Base-by-base conservation (phyloP, 2,329 filamentous ascomycete genomes). In the Aspergillus chevalieri region DNA sequence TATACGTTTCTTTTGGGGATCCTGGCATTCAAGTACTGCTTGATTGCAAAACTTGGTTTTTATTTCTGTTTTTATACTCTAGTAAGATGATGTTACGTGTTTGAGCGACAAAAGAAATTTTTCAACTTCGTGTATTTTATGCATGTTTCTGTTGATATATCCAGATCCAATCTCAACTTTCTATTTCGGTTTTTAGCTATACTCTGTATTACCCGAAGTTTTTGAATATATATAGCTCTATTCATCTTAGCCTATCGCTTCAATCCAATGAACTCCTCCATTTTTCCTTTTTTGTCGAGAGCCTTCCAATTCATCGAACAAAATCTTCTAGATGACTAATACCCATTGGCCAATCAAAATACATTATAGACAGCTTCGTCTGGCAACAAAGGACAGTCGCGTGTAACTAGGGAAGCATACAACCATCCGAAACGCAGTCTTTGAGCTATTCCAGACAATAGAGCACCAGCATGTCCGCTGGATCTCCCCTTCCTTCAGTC, bases 1-100 rank as follows among this genome's bases (percentile, higher is more conserved):
- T 61, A 65, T 66, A 66, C 61, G 65, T 52, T 57, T 56, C 51
- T 57, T 59, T 54, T 57, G 60, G 55, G 48, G 52, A 8, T 45
- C 43, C 51, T 52, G 53, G 48, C 47, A 51, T 53, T 46, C 38
- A 47, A 49, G 48, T 47, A 7, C 44, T 47, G 50, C 17, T 39
- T 52, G 48, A 44, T 47, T 49, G 48, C 30, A 12, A 24, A 33
- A 48, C 47, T 46, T 43, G 41, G 41, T 15, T 50, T 44, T 49
- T 43, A 7, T 19, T 47, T 53, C 46, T 30, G 26, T 30, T 51
- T 52, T 57, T 56, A 42, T 38, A 39, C 39, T 54, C 38, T 47
- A 34, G 50, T 59, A 55, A 50, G 57, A 55, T 54, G 57, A 52
- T 53, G 14, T 47, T 55, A 44, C 59, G 54, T 61, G 55, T 61